A percentile compares a stretch with the other conserved stretches of the same genome.
Conservation (phyloP, 805 yeast genomes). For the Nematodospora valgi region DNA sequence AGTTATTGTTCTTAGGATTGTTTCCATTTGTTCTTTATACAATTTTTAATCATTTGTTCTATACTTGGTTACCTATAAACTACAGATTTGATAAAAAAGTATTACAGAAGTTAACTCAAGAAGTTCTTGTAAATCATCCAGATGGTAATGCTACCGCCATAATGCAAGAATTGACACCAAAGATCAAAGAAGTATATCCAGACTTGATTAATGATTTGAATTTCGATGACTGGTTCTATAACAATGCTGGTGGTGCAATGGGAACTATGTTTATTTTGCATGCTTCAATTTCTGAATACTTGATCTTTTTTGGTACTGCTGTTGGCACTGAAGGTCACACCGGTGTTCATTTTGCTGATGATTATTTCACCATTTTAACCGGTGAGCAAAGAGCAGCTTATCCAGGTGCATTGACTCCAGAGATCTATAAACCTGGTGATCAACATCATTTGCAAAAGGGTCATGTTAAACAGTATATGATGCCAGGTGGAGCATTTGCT, state of each 20-base stretch:
- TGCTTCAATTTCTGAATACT: slow-evolving; percentile 89
- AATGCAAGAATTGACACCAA: slow-evolving; percentile 57
- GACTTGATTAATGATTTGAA: slow-evolving; percentile 67
- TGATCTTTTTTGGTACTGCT: slow-evolving; percentile 91
- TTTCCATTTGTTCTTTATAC: slow-evolving; percentile 22
- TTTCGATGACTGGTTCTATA: slow-evolving; percentile 88
- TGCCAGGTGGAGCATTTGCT: slow-evolving; percentile 83
- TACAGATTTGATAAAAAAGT: slow-evolving; percentile 69
- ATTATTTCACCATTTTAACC: slow-evolving; percentile 84
- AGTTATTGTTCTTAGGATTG: slow-evolving; percentile 20
- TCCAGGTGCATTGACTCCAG: slow-evolving; percentile 61
- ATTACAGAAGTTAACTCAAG: slow-evolving; percentile 56
- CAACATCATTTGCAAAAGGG: slow-evolving; percentile 79
- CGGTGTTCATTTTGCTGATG: slow-evolving; percentile 96
- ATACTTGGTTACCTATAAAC: slow-evolving; percentile 64
- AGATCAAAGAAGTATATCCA: slow-evolving; percentile 65
- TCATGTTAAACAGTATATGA: slow-evolving; percentile 73
- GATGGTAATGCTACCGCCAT: slow-evolving; percentile 61
- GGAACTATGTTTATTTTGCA: slow-evolving; percentile 92
- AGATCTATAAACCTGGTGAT: slow-evolving; percentile 82
- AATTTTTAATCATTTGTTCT: slow-evolving; percentile 29
- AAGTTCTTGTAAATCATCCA: slow-evolving; percentile 50
- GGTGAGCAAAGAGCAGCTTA: slow-evolving; percentile 77
- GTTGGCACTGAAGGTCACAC: slow-evolving; percentile 95
- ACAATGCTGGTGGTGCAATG: slow-evolving; percentile 99